Base-by-base conservation (phyloP, 2,329 filamentous ascomycete species). In the Stachybotrys chlorohalonatus region DNA sequence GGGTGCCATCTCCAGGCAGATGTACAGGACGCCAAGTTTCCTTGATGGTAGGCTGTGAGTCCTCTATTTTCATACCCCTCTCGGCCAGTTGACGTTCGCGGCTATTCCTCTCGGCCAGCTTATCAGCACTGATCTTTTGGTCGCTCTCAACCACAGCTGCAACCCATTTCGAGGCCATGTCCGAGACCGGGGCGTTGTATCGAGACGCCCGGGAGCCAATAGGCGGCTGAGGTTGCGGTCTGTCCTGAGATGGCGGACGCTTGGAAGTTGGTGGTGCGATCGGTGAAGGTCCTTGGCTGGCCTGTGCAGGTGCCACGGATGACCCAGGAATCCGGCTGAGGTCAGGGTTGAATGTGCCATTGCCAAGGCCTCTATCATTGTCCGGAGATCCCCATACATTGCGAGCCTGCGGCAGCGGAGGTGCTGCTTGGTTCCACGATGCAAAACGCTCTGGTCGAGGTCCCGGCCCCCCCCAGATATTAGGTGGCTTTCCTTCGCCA, bases 301-400 rank as follows among this genome's bases (percentile, higher is more conserved):
- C 61, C 39, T 69, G 67, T 4, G 70, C 56, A 64, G 70, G 55
- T 61, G 68, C 51, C 9, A 60, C 55, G 11, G 64, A 39, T 5
- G 75, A 67, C 53, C 74, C 72, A 11, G 79, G 70, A 16, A 77
- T 66, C 49, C 75, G 74, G 31, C 76, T 78, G 52, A 86, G 75
- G 60, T 84, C 82, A 11, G 82, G 77, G 55, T 81, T 83, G 63
- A 92, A 92, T 0, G 87, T 90, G 48, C 88, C 88, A 66, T 92
- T 92, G 4, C 88, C 88, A 17, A 92, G 82, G 11, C 82, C 84
- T 53, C 84, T 80, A 60, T 89, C 84, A 61, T 81, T 85, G 54
- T 83, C 82, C n/a, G 84, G 85, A 48, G 86, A 83, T 16, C 84
- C 87, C 88, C 88, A 92, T 16, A 91, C 85, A 64, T 86, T 89